A percentile compares a stretch with the other conserved stretches of the same genome.
Evolutionary conservation across 768 basidiomycete species (phyloP).

Genomic region (Tubosaeta sp.): DNA sequence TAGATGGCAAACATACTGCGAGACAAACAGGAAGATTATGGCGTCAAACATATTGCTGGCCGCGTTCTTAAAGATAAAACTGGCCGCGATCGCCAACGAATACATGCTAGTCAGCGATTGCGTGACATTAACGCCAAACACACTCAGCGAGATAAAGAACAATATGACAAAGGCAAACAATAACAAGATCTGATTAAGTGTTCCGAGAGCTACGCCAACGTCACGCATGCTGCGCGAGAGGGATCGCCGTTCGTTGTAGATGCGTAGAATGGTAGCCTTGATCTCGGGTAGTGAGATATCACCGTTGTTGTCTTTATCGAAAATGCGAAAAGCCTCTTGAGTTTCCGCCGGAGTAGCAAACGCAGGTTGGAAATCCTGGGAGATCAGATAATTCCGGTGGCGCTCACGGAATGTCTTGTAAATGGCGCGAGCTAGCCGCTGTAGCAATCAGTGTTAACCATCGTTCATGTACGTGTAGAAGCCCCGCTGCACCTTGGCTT

Average conservation of each 20-base stretch:
- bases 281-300: conserved; percentile 75
- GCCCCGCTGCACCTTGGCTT: conserved; percentile 54
- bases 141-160: conserved; percentile 69
- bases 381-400: conserved; percentile 54
- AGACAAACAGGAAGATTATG: conserved; percentile 79
- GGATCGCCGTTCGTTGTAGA: conserved; percentile 77
- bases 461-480: neutral
- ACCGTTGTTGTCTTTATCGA: conserved; percentile 73
- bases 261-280: conserved; percentile 59
- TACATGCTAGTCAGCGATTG: conserved; percentile 69
- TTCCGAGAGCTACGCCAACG: conserved; percentile 61
- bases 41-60: conserved; percentile 73
- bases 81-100: conserved; percentile 65
- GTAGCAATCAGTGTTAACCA: neutral
- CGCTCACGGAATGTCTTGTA: conserved; percentile 57
- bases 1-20: conserved; percentile 54
- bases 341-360: conserved; percentile 56
- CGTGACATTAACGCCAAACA: conserved; percentile 67
- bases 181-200: conserved; percentile 60
- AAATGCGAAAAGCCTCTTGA: conserved; percentile 65
- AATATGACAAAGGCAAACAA: conserved; percentile 59
- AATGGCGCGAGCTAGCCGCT: conserved; percentile 66
- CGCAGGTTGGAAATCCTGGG: conserved; percentile 69
- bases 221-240: conserved; percentile 75
- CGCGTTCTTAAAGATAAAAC: conserved; percentile 77